A percentile compares a stretch with the other conserved stretches of the same genome.
phyloP scores from a whole-genome alignment of 805 yeast genomes.

The Candida yuanshanica region DNA sequence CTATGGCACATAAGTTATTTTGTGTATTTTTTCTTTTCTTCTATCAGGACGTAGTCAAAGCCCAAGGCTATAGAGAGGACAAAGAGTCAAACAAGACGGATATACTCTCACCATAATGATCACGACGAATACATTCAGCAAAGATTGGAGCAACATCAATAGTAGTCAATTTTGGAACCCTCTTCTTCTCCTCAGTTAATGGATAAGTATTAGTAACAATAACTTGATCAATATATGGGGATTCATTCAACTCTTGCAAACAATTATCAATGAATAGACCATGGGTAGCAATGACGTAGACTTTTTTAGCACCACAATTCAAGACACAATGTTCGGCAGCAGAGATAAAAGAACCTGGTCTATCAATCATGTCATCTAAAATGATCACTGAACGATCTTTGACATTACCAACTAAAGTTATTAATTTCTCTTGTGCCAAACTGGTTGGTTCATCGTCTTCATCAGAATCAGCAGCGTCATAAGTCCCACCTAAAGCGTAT shows the following conservation, averaged over 20 bases:
- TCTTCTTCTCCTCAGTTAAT: constrained; percentile 55
- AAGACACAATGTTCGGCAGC: constrained; percentile 96
- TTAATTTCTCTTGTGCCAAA: constrained; percentile 62
- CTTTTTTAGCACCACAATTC: constrained; percentile 93
- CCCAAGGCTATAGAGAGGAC: constrained; percentile 36
- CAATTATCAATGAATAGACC: constrained; percentile 90
- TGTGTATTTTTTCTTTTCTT: not conserved
- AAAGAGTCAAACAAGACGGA: constrained; percentile 88
- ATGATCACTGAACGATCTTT: constrained; percentile 87
- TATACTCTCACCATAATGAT: constrained; percentile 96
- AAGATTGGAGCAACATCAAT: constrained; percentile 93
- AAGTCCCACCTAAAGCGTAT: constrained; percentile 75
- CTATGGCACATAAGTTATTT: no score
- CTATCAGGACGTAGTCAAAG: not conserved
- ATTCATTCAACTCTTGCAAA: constrained; percentile 68
- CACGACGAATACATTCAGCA: constrained; percentile 98
- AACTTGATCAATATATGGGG: constrained; percentile 81
- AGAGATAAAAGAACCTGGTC: constrained; percentile 88
- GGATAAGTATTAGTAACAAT: constrained; percentile 98
- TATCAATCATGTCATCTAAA: constrained; percentile 95
- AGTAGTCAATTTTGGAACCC: constrained; percentile 66
- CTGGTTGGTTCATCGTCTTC: constrained; percentile 66
- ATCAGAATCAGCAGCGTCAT: constrained; percentile 79
- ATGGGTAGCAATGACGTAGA: constrained; percentile 90
- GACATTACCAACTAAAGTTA: constrained; percentile 95